Evolutionary conservation across 164 flowering plant genomes (phyloP).

Genomic region (Echeveria elegans): DNA sequence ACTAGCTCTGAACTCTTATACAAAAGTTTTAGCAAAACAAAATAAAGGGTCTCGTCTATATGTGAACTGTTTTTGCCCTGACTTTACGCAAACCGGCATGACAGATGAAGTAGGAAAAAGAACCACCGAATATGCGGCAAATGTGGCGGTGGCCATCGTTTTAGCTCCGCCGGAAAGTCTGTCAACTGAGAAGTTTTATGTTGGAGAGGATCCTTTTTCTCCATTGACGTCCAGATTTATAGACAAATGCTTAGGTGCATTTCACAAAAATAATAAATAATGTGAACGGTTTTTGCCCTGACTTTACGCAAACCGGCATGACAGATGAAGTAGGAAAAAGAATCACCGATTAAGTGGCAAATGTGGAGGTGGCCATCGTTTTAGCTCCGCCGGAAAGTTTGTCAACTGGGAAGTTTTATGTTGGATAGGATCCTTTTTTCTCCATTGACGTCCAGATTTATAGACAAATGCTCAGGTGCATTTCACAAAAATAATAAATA

Average conservation of each 20-base stretch:
- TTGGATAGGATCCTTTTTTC: slow-evolving; percentile 13
- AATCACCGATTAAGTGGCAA: slow-evolving; percentile 51
- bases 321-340: slow-evolving; percentile 55
- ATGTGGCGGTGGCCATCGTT: slow-evolving; percentile 26
- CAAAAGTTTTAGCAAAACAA: slow-evolving; percentile 44
- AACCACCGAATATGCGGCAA: slow-evolving; percentile 52
- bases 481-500: too few relatives aligned
- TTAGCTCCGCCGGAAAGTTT: slow-evolving; percentile 46
- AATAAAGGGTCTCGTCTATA: slow-evolving; percentile 26
- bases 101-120: slow-evolving; percentile 55
- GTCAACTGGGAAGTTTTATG: slow-evolving; percentile 54
- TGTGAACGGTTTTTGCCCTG: slow-evolving; percentile 81
- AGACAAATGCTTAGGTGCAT: slow-evolving; percentile 40
- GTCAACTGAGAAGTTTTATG: slow-evolving; percentile 54
- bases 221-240: background rate
- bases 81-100: slow-evolving; percentile 83
- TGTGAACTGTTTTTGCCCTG: slow-evolving; percentile 81
- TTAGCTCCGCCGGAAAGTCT: slow-evolving; percentile 46
- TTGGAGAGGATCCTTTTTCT: slow-evolving; percentile 13
- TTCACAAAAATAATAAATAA: background rate
- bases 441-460: background rate
- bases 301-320: slow-evolving; percentile 83
- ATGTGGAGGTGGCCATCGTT: slow-evolving; percentile 26
- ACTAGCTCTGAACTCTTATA: slow-evolving; percentile 70
- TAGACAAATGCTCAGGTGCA: slow-evolving; percentile 41